phyloP scores from a whole-genome alignment of 2,329 filamentous ascomycete species.

The Fusarium sp. region DNA sequence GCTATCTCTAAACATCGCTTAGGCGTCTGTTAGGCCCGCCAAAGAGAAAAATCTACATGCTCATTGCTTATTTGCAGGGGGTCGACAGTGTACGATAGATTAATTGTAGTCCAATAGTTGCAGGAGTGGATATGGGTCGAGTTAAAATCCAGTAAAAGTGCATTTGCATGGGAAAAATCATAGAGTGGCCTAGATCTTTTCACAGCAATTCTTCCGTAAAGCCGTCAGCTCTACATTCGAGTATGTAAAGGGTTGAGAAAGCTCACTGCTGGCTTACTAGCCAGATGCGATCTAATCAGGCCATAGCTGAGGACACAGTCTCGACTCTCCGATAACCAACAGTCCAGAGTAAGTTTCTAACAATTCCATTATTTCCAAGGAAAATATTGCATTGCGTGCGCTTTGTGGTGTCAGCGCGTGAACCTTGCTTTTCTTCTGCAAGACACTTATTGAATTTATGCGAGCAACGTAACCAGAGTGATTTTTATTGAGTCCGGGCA shows the following conservation, averaged over 20 bases:
- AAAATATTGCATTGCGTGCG: no score
- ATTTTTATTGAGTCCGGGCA: neutral
- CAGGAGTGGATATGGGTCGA: neutral
- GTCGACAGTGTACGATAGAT: slow-evolving; percentile 16
- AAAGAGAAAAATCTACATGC: slow-evolving; percentile 1
- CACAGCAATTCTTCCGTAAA: no score
- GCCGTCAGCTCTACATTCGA: no score
- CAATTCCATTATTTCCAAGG: no score
- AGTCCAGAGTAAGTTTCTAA: no score
- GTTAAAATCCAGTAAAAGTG: neutral
- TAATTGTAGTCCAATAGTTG: neutral
- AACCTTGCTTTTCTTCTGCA: slow-evolving; percentile 12
- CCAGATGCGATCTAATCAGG: no score
- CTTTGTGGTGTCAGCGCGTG: neutral
- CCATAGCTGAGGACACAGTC: no score
- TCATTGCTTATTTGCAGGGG: slow-evolving; percentile 32
- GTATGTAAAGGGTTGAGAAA: no score
- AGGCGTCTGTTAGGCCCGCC: neutral
- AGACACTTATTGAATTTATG: slow-evolving; percentile 2
- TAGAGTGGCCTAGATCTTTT: neutral
- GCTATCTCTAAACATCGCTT: neutral
- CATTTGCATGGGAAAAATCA: neutral
- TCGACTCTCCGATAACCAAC: no score
- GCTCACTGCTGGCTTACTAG: no score
- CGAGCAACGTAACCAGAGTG: neutral